These are phyloP conservation scores for Tagetes patula DNA, from an alignment of 129 eudicot genomes.

Conservation along the genomic window DNA sequence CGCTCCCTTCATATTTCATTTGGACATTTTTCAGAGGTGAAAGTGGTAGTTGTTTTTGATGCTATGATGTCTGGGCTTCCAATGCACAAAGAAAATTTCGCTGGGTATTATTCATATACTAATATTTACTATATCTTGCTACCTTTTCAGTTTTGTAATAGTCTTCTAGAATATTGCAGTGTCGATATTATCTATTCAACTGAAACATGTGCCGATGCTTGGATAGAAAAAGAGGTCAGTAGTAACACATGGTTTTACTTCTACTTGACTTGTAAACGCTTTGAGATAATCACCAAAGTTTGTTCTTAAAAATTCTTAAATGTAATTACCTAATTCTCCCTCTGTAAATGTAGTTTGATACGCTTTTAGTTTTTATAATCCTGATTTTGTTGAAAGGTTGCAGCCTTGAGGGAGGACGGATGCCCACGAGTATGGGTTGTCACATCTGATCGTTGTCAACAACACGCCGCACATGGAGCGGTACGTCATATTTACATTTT, in stretches of 20 bases:
- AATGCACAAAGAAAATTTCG: conserved; percentile 73
- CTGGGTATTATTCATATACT: conserved; percentile 57
- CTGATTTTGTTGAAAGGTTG: conserved; percentile 51
- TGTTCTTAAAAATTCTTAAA: not conserved
- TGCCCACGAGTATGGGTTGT: conserved; percentile 92
- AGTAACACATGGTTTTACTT: conserved; percentile 6
- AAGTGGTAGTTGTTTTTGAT: conserved; percentile 98
- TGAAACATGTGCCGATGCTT: conserved; percentile 86
- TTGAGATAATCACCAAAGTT: not conserved
- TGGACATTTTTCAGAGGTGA: conserved; percentile 59
- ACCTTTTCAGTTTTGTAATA: conserved; percentile 22
- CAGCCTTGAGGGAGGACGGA: conserved; percentile 77
- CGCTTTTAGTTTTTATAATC: not conserved
- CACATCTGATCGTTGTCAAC: conserved; percentile 79
- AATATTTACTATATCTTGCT: not conserved
- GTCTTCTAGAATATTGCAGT: conserved; percentile 49
- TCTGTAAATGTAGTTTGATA: not conserved
- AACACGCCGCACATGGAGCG: conserved; percentile 72
- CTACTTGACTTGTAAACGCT: not conserved
- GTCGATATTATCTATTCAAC: conserved; percentile 74
- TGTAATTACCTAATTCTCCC: not conserved
- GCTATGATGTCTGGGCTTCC: conserved; percentile 82
- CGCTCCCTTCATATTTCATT: conserved; percentile 14
- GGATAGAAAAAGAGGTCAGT: conserved; percentile 95
- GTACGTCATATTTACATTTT: conserved; percentile 42